Percentiles rank a stretch among this genome's conserved stretches.
Evolutionary conservation across 2,329 filamentous ascomycete species (phyloP).

Genomic region (Didymella pomorum): DNA sequence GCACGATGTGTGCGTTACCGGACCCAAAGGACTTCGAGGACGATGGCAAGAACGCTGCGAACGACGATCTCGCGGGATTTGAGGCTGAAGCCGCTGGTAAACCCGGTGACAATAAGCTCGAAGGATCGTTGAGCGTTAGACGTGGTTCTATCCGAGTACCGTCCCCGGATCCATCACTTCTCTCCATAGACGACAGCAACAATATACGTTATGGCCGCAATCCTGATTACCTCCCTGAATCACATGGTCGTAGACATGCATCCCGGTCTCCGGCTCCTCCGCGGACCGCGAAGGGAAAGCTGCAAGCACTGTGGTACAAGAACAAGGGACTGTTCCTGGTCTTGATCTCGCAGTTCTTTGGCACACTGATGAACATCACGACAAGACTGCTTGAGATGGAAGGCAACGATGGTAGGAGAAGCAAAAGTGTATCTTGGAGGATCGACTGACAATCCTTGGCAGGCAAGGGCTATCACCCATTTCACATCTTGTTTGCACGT

Average conservation of each 20-base stretch:
- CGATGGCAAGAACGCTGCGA: slow-evolving; percentile 28
- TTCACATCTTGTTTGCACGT: slow-evolving; percentile 78
- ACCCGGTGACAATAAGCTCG: slow-evolving; percentile 38
- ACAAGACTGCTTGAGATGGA: slow-evolving; percentile 76
- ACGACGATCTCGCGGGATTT: slow-evolving; percentile 17
- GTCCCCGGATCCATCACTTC: slow-evolving; percentile 44
- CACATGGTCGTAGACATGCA: slow-evolving; percentile 27
- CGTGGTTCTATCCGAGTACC: slow-evolving; percentile 44
- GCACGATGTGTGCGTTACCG: slow-evolving; percentile 34
- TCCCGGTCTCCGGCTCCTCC: slow-evolving; percentile 37
- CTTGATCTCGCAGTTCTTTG: slow-evolving; percentile 79
- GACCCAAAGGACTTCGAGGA: slow-evolving; percentile 26
- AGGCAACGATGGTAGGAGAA: slow-evolving; percentile 62
- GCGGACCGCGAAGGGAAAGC: slow-evolving; percentile 29
- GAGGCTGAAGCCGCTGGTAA: slow-evolving; percentile 32
- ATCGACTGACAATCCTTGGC: not conserved
- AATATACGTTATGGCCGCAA: slow-evolving; percentile 39
- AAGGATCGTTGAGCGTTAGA: slow-evolving; percentile 33
- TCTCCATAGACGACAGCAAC: slow-evolving; percentile 47
- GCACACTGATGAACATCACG: slow-evolving; percentile 83
- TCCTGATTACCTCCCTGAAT: slow-evolving; percentile 28
- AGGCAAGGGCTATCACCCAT: slow-evolving; percentile 76
- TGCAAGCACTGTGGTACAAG: slow-evolving; percentile 61
- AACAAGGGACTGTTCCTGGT: slow-evolving; percentile 80
- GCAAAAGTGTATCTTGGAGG: too few relatives aligned